Conservation (phyloP, 306 rosid genomes). For the Casuarina glauca region DNA sequence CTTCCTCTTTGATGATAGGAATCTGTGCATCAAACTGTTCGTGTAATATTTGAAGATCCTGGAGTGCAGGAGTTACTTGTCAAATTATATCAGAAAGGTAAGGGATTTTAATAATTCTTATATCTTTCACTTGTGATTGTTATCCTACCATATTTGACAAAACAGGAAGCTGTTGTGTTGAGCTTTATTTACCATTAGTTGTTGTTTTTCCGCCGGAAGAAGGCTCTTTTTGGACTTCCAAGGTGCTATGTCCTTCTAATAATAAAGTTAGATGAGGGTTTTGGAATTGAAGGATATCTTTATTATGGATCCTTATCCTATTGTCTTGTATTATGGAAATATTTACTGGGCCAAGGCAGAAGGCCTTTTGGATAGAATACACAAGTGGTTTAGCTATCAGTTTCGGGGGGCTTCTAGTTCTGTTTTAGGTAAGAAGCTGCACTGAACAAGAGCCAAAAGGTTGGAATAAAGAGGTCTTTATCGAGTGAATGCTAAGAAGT, state of each 20-base stretch:
- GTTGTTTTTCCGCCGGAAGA: background rate
- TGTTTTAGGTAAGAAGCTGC: background rate
- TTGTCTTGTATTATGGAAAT: background rate
- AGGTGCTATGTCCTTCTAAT: background rate
- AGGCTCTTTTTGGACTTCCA: background rate
- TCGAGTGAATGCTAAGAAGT: background rate
- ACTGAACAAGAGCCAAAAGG: background rate
- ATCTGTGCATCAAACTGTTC: constrained; percentile 91
- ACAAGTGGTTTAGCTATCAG: background rate
- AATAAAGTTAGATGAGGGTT: background rate
- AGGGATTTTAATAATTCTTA: constrained; percentile 1
- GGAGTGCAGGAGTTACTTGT: constrained; percentile 92
- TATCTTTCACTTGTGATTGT: background rate
- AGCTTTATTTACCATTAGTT: constrained; percentile 53
- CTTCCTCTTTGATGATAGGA: constrained; percentile 52
- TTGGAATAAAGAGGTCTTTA: background rate
- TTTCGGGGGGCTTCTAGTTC: background rate
- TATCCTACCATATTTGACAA: constrained; percentile 61
- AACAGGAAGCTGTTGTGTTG: constrained; percentile 85
- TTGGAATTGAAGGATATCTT: background rate
- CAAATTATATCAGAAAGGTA: constrained; percentile 76
- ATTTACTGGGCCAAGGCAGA: background rate
- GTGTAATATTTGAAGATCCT: constrained; percentile 97
- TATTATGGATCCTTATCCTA: background rate
- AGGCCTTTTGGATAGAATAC: background rate